Evolutionary conservation across 179 eudicot genomes (phyloP).

Genomic region (Heliamphora pulchella): DNA sequence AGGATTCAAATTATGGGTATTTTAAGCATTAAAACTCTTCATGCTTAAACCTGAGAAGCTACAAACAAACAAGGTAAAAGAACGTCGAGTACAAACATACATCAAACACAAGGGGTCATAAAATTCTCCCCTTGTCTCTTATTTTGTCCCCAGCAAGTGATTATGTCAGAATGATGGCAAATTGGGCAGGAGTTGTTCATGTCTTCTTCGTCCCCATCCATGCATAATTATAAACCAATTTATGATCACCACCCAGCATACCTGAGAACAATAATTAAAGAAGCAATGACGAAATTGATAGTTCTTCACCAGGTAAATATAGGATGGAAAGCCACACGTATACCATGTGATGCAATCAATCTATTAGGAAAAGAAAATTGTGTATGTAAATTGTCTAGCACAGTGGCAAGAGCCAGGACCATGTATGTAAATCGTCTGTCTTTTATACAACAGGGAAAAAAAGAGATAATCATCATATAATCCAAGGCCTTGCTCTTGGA

Average conservation of each 20-base stretch:
- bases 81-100: neutral
- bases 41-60: neutral
- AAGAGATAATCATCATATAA: too few species aligned
- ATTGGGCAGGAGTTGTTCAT: neutral
- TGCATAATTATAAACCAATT: neutral
- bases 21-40: neutral
- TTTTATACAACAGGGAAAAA: too few species aligned
- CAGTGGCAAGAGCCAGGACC: too few species aligned
- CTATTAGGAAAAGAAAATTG: too few species aligned
- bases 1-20: neutral
- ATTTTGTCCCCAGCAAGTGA: neutral
- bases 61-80: neutral
- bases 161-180: neutral
- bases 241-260: neutral
- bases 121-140: neutral
- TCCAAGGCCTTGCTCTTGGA: too few species aligned
- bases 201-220: neutral
- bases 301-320: neutral
- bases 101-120: neutral
- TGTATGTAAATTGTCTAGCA: too few species aligned
- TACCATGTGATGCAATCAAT: too few species aligned
- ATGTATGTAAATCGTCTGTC: too few species aligned
- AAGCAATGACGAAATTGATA: neutral
- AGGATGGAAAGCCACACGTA: too few species aligned
- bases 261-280: neutral